Base-by-base conservation (phyloP, 2,329 filamentous ascomycete species). In the Endothia cerciana region DNA sequence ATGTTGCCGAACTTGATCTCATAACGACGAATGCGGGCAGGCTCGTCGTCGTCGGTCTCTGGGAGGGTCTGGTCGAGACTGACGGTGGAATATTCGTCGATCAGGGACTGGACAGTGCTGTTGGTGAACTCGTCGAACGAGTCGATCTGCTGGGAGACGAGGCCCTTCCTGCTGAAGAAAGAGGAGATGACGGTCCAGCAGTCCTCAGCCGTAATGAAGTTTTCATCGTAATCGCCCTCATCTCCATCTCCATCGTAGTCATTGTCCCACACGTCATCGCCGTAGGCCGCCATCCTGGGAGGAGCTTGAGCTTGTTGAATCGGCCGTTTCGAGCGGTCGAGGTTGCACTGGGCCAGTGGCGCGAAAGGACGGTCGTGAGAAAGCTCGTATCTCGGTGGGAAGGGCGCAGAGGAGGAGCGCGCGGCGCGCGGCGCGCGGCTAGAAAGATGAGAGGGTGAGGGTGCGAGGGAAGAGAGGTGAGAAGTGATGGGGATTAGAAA, bases 181-280 rank as follows among this genome's bases (percentile, higher is more conserved):
- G 95, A 91, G 65, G 92, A 93, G 77, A 99, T 98, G 74, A 98
- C 94, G 70, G 91, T 91, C 95, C 96, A 99, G 83, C 93, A 97
- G 80, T 99, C 96, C 82, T 98, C 95, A 68, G 94, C 92, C 33
- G 94, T 97, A 81, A 98, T 97, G 72, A 83, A 83, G 67, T 85
- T 81, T 69, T 89, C 87, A 43, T 87, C 89, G 73, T 90, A 91
- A 70, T 88, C 87, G 69, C 86, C 86, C 71, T 89, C 87, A 68
- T 90, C 89, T 75, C 93, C 92, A 59, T 59, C 57, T 11, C 25
- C 61, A 73, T 84, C 64, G 45, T 72, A 70, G 55, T 71, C 73
- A 62, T 74, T 74, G 68, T 77, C 76, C 77, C 81, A 85, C 10
- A 66, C 61, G 13, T 81, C 80, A 59, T 84, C 81, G 64, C 86